Evolutionary conservation across 176 grass and related monocot genomes (phyloP).

Genomic region (Raddia guianensis): DNA sequence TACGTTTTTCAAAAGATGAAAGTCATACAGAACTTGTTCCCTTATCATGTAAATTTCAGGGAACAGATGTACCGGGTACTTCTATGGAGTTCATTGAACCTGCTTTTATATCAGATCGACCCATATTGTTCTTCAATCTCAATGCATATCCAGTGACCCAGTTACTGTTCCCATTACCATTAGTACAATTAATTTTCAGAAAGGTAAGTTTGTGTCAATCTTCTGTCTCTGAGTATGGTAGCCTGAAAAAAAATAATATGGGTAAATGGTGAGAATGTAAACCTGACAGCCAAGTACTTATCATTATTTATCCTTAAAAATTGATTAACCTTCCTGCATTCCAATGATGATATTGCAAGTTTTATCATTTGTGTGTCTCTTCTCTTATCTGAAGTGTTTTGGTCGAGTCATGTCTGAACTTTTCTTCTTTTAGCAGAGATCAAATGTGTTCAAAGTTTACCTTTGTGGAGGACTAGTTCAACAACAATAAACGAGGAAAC

Average conservation of each 20-base stretch:
- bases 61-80: slow-evolving; percentile 49
- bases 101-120: slow-evolving; percentile 40
- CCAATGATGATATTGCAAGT: background rate
- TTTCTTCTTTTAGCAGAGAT: slow-evolving; percentile 47
- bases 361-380: slow-evolving; percentile 27
- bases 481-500: slow-evolving; percentile 57
- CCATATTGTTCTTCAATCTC: slow-evolving; percentile 50
- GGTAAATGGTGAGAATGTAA: background rate
- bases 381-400: slow-evolving; percentile 3
- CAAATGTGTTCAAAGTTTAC: slow-evolving; percentile 60
- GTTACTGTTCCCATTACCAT: slow-evolving; percentile 25
- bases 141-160: slow-evolving; percentile 45
- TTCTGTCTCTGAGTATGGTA: background rate
- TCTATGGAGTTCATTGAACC: slow-evolving; percentile 44
- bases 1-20: slow-evolving; percentile 19
- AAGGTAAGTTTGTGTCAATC: slow-evolving; percentile 45
- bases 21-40: background rate
- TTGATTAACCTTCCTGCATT: slow-evolving; percentile 35
- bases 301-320: slow-evolving; percentile 1
- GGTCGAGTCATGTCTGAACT: slow-evolving; percentile 31
- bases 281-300: background rate
- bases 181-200: slow-evolving; percentile 41
- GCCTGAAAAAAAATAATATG: background rate
- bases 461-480: slow-evolving; percentile 62
- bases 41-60: slow-evolving; percentile 42